phyloP scores from a whole-genome alignment of 2,329 filamentous ascomycete species.

The Penicillium sclerotiorum region DNA sequence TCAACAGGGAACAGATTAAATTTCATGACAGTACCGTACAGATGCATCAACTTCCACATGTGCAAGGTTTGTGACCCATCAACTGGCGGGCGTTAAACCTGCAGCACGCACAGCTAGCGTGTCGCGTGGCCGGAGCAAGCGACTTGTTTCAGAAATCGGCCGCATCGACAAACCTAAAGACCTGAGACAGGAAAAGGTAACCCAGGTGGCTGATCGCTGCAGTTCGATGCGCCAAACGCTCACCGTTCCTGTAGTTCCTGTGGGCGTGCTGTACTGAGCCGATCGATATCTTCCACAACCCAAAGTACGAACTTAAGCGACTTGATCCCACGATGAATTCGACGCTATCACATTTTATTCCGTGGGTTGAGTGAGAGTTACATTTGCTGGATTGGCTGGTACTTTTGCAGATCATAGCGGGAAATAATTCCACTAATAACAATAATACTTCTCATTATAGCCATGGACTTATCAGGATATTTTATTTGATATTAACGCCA shows the following conservation, averaged over 20 bases:
- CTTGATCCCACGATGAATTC: too few species aligned
- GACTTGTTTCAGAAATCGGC: slow-evolving; percentile 21
- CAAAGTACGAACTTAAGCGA: neutral
- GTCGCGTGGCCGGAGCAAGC: slow-evolving; percentile 24
- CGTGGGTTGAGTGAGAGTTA: too few species aligned
- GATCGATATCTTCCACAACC: neutral
- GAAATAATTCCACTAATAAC: too few species aligned
- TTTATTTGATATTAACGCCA: too few species aligned
- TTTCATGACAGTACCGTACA: too few species aligned
- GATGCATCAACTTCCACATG: too few species aligned
- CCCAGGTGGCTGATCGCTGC: slow-evolving; percentile 17
- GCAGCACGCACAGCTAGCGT: slow-evolving; percentile 18
- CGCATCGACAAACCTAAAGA: neutral
- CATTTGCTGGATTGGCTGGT: too few species aligned
- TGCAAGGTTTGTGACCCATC: slow-evolving; percentile 20
- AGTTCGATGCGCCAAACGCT: slow-evolving; percentile 6
- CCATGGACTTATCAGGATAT: too few species aligned
- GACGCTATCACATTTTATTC: too few species aligned
- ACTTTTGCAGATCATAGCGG: too few species aligned
- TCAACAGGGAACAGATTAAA: neutral
- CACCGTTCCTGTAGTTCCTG: neutral
- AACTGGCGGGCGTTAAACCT: slow-evolving; percentile 15
- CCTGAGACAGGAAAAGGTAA: slow-evolving; percentile 3
- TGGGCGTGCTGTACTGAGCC: neutral
- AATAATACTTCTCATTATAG: too few species aligned